Conservation (phyloP, 345 rosid species). For the Citrus sp. region DNA sequence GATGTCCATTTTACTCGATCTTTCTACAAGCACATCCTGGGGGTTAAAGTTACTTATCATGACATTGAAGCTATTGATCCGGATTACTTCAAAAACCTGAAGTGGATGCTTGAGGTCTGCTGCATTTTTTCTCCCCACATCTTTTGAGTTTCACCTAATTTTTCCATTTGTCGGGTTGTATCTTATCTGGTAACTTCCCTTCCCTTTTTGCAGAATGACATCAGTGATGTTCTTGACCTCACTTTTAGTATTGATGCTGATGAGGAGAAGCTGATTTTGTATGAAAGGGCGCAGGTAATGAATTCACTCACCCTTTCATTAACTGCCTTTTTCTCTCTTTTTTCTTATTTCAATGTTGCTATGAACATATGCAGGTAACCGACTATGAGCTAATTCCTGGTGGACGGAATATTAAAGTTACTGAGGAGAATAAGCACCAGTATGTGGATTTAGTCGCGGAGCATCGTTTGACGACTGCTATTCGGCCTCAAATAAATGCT, state of each 20-base stretch:
- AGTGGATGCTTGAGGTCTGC: conserved; percentile 98
- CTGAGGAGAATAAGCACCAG: conserved; percentile 92
- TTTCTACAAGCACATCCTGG: conserved; percentile 94
- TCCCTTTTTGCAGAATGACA: conserved; percentile 67
- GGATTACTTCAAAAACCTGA: conserved; percentile 73
- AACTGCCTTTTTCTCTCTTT: neutral
- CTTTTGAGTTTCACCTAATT: neutral
- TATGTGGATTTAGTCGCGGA: conserved; percentile 87
- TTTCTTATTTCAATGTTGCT: neutral
- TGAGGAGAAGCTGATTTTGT: conserved; percentile 88
- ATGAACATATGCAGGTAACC: conserved; percentile 58
- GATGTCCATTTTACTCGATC: conserved; percentile 98
- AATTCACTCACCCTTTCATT: neutral
- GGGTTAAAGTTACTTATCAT: conserved; percentile 85
- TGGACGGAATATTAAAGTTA: conserved; percentile 85
- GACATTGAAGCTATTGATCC: conserved; percentile 99
- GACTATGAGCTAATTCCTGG: conserved; percentile 92
- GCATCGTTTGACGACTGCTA: conserved; percentile 94
- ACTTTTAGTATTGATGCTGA: conserved; percentile 98
- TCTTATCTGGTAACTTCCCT: conserved; percentile 7
- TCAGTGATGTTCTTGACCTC: conserved; percentile 71
- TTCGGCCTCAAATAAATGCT: conserved; percentile 95
- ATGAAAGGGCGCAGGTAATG: conserved; percentile 70
- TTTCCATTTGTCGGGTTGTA: neutral
- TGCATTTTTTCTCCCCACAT: neutral